phyloP scores from a whole-genome alignment of 2,329 filamentous ascomycete genomes.

The Diaporthe citrichinensis region DNA sequence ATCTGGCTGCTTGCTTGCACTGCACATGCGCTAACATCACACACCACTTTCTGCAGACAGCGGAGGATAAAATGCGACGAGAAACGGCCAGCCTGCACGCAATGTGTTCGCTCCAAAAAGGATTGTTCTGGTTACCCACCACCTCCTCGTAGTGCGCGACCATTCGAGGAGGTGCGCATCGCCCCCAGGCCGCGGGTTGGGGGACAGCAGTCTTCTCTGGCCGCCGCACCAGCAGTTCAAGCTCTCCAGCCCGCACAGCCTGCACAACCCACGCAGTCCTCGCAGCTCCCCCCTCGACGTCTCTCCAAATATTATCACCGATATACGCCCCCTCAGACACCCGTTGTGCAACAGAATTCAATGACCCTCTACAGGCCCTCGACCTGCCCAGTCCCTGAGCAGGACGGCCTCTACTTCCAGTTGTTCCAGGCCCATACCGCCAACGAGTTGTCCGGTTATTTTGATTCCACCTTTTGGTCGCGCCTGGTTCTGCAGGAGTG shows the following conservation, averaged over 20 bases:
- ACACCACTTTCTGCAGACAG: constrained; percentile 56
- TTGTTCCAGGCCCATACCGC: constrained; percentile 74
- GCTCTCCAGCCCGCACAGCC: constrained; percentile 45
- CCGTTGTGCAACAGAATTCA: constrained; percentile 44
- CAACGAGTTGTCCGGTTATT: constrained; percentile 75
- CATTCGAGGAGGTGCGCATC: constrained; percentile 63
- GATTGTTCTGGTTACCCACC: constrained; percentile 74
- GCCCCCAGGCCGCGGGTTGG: constrained; percentile 58
- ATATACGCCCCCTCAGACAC: constrained; percentile 54
- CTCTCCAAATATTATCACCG: constrained; percentile 50
- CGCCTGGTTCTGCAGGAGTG: constrained; percentile 74
- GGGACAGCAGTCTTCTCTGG: constrained; percentile 38
- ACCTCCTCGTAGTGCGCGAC: constrained; percentile 62
- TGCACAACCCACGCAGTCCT: constrained; percentile 43
- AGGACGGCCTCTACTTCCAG: constrained; percentile 73
- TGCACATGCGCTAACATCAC: constrained; percentile 38
- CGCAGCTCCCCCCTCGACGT: constrained; percentile 43
- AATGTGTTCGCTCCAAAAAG: constrained; percentile 72
- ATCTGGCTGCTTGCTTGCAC: constrained; percentile 11
- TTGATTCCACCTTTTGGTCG: constrained; percentile 77
- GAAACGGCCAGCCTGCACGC: constrained; percentile 70
- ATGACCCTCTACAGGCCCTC: constrained; percentile 60
- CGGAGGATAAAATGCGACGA: constrained; percentile 78
- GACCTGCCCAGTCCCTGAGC: constrained; percentile 60
- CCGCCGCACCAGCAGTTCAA: constrained; percentile 38